Conservation (phyloP, 805 yeast genomes). For the Ogataea siamensis region DNA sequence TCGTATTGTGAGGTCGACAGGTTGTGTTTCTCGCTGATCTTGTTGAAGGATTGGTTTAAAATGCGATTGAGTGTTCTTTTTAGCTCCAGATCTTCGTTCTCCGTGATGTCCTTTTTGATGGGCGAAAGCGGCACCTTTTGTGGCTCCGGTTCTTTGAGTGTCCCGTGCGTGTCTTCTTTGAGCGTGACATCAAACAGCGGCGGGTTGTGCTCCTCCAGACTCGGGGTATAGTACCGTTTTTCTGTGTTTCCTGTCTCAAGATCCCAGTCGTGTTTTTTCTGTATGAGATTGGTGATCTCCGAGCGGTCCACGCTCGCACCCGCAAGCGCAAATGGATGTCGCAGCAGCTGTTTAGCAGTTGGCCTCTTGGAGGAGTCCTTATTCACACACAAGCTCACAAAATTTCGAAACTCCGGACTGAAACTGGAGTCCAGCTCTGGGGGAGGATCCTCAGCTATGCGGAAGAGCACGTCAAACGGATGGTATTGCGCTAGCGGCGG, state of each 20-base stretch:
- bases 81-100: slow-evolving; percentile 14
- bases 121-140: slow-evolving; percentile 23
- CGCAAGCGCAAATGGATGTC: slow-evolving; percentile 56
- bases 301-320: slow-evolving; percentile 37
- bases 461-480: slow-evolving; percentile 54
- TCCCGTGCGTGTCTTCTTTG: slow-evolving; percentile 3
- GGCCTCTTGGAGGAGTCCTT: slow-evolving; percentile 70
- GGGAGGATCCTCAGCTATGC: slow-evolving; percentile 48
- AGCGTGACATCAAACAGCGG: slow-evolving; percentile 5
- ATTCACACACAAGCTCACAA: slow-evolving; percentile 66
- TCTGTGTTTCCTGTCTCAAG: slow-evolving; percentile 31
- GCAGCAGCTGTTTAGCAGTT: slow-evolving; percentile 56
- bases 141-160: slow-evolving; percentile 12
- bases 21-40: slow-evolving; percentile 47
- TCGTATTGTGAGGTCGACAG: slow-evolving; percentile 56
- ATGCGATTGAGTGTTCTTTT: slow-evolving; percentile 35
- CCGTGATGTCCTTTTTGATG: slow-evolving; percentile 2
- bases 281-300: slow-evolving; percentile 38
- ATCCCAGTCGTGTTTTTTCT: slow-evolving; percentile 45
- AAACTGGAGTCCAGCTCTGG: slow-evolving; percentile 40
- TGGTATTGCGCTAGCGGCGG: slow-evolving; percentile 63
- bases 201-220: slow-evolving; percentile 14
- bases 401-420: slow-evolving; percentile 53
- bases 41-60: slow-evolving; percentile 41
- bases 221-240: slow-evolving; percentile 36